Conservation (phyloP, 805 yeast species). For the Candida ponderosae region DNA sequence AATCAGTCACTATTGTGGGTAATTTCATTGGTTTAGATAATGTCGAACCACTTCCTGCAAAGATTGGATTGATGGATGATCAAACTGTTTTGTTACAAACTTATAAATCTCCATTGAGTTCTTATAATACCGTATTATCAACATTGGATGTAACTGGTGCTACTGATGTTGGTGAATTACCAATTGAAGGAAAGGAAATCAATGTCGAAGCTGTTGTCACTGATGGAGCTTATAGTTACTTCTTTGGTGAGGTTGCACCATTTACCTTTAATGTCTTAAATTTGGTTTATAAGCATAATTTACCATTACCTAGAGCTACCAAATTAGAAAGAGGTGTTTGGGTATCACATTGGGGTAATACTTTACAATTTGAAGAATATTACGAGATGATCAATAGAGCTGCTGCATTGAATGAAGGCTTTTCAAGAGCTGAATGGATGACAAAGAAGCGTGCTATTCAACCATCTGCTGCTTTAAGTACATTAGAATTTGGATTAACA, state of each 20-base stretch:
- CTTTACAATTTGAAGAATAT: conserved; percentile 74
- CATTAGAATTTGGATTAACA: conserved; percentile 50
- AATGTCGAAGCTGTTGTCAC: conserved; percentile 29
- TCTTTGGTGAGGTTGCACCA: conserved; percentile 46
- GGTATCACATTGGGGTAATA: conserved; percentile 79
- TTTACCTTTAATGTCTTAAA: conserved; percentile 40
- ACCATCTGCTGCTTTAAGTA: conserved; percentile 52
- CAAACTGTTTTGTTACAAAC: conserved; percentile 55
- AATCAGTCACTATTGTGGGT: conserved; percentile 39
- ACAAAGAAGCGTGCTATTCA: conserved; percentile 39
- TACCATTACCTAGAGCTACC: conserved; percentile 56
- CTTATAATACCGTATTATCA: conserved; percentile 51
- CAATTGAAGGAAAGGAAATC: conserved; percentile 20
- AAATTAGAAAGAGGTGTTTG: conserved; percentile 68
- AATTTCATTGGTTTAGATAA: conserved; percentile 39
- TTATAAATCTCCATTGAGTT: conserved; percentile 47
- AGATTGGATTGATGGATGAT: conserved; percentile 46
- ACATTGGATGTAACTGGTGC: conserved; percentile 37
- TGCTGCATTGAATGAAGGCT: conserved; percentile 61
- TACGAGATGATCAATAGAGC: conserved; percentile 75
- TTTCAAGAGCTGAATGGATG: conserved; percentile 76
- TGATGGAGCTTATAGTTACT: conserved; percentile 39
- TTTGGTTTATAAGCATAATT: conserved; percentile 54
- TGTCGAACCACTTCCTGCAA: conserved; percentile 55
- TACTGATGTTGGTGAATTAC: conserved; percentile 38